Conservation (phyloP, 257 asterid genomes). For the Eustoma russellianum region DNA sequence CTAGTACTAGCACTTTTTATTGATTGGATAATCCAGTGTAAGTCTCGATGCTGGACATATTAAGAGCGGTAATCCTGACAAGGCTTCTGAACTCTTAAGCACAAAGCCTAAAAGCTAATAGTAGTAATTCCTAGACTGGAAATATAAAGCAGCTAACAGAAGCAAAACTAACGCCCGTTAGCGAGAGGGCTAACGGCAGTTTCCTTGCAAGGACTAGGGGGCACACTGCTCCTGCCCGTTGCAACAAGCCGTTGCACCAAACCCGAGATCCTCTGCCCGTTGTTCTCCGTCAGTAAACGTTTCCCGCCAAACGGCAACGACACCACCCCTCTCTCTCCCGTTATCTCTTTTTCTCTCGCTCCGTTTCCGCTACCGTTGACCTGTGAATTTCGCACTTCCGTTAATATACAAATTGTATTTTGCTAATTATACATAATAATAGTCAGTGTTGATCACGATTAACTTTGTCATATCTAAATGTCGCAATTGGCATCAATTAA, state of each 20-base stretch:
- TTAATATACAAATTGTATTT: too few relatives aligned
- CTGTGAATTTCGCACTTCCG: constrained; percentile 25
- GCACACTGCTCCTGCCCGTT: constrained; percentile 64
- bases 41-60: constrained; percentile 8
- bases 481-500: too few relatives aligned
- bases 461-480: too few relatives aligned
- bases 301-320: constrained; percentile 88
- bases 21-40: constrained; percentile 11
- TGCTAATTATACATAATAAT: background rate
- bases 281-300: constrained; percentile 76
- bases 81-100: constrained; percentile 4
- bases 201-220: constrained; percentile 96
- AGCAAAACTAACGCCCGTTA: constrained; percentile 59
- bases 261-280: constrained; percentile 57
- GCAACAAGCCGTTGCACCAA: constrained; percentile 81
- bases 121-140: constrained; percentile 3
- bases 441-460: too few relatives aligned
- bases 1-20: background rate
- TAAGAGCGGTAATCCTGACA: constrained; percentile 9
- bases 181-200: constrained; percentile 67
- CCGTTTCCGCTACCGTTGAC: constrained; percentile 37
- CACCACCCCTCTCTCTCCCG: constrained; percentile 66
- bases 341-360: constrained; percentile 27
- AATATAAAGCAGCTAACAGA: background rate
- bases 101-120: background rate